A percentile compares a stretch with the other conserved stretches of the same genome.
Evolutionary conservation across 129 eudicot genomes (phyloP).

Genomic region (Erigeron canadensis): DNA sequence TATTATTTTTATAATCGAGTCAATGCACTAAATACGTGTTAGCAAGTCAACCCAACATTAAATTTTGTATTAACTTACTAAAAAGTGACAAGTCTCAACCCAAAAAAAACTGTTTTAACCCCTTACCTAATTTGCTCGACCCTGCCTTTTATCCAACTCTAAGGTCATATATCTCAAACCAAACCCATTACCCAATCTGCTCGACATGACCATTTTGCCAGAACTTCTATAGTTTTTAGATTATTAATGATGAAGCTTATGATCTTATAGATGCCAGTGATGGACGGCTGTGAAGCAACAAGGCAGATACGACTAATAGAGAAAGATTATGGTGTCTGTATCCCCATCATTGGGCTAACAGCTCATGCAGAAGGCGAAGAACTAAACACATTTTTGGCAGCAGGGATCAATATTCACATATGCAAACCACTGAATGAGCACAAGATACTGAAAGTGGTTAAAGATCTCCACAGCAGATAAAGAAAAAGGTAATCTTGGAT

Average conservation of each 20-base stretch:
- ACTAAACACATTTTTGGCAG: slow-evolving; percentile 8
- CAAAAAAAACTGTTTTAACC: no score
- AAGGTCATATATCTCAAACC: no score
- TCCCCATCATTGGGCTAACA: slow-evolving; percentile 53
- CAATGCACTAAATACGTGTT: neutral
- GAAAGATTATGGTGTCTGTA: slow-evolving; percentile 38
- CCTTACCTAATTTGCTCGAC: neutral
- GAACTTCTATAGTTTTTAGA: neutral
- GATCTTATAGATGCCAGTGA: slow-evolving; percentile 23
- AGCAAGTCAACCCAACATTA: neutral
- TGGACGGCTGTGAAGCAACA: slow-evolving; percentile 37
- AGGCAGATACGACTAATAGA: slow-evolving; percentile 40
- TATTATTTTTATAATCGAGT: no score
- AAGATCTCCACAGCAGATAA: slow-evolving; percentile 21
- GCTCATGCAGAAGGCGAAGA: slow-evolving; percentile 34
- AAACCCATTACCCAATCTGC: neutral
- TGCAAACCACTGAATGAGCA: slow-evolving; percentile 35
- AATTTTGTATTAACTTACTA: neutral
- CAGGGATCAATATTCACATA: slow-evolving; percentile 22
- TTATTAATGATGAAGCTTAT: neutral
- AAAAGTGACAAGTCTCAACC: neutral
- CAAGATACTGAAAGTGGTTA: slow-evolving; percentile 32
- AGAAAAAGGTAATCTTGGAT: neutral
- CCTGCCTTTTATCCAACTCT: neutral
- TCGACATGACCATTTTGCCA: neutral